Percentiles rank a stretch among this genome's conserved stretches.
phyloP scores from a whole-genome alignment of 2,329 filamentous ascomycete genomes.

The Trichoderma lentiforme region DNA sequence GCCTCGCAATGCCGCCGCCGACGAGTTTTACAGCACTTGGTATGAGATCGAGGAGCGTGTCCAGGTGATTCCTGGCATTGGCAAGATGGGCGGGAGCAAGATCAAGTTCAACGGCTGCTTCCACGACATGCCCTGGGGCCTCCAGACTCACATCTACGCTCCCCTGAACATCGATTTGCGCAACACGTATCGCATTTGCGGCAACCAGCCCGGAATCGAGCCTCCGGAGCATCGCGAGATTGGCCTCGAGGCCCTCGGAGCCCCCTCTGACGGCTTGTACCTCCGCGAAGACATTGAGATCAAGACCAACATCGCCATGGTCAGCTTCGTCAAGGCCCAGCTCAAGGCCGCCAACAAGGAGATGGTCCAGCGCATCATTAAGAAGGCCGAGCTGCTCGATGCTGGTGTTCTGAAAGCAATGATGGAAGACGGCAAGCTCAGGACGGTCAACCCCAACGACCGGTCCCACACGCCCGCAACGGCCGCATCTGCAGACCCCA shows the following conservation, averaged over 20 bases:
- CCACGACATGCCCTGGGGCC: conserved; percentile 67
- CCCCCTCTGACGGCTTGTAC: conserved; percentile 63
- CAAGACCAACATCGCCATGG: conserved; percentile 63
- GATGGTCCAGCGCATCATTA: conserved; percentile 66
- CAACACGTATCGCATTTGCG: conserved; percentile 65
- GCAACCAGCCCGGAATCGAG: conserved; percentile 65
- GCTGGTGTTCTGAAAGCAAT: conserved; percentile 63
- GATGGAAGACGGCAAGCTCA: conserved; percentile 62
- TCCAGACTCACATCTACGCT: conserved; percentile 69
- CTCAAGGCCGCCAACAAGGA: conserved; percentile 63
- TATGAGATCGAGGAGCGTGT: conserved; percentile 70
- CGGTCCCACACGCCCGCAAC: conserved; percentile 34
- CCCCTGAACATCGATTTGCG: conserved; percentile 64
- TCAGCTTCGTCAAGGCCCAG: conserved; percentile 64
- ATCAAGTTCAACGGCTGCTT: conserved; percentile 70
- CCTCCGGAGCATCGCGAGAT: conserved; percentile 60
- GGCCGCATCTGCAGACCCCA: conserved; percentile 22
- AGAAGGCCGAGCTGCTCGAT: conserved; percentile 68
- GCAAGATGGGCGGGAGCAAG: conserved; percentile 60
- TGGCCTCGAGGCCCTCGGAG: conserved; percentile 55
- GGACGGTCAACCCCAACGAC: conserved; percentile 55
- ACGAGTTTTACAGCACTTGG: conserved; percentile 72
- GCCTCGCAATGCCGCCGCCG: conserved; percentile 63
- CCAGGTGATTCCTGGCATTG: conserved; percentile 64
- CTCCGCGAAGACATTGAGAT: conserved; percentile 69